Evolutionary conservation across 345 rosid genomes (phyloP), one percentile per base, ranked within the genome.

Genomic region (Anastatica hierochuntica): DNA sequence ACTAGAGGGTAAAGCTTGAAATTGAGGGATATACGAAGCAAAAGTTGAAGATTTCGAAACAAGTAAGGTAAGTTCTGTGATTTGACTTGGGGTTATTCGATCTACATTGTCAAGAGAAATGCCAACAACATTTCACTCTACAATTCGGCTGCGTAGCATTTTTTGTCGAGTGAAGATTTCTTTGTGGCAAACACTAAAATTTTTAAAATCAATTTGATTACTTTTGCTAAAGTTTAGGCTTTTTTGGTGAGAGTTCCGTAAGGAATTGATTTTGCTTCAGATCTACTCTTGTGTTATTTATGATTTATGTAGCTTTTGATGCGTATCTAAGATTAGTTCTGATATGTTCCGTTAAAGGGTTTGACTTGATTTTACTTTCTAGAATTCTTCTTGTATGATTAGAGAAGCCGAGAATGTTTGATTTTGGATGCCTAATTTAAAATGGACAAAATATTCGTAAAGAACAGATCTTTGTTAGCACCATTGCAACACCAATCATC

Each of bases 71-170:
- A 17, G 29, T 18, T 19, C 16, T 41, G 24, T 56, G 63, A 49
- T 56, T 53, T 43, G 51, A 56, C 56, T 64, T 55, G 1, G n/a
- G 36, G 29, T 56, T 39, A 14, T 55, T n/a, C 16, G 62, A 20
- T 39, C 49, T 48, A 30, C 56, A 55, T 63, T 55, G 43, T 39
- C 10, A 21, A 54, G 20, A 43, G 20, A 19, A 14, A 20, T 4
- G 40, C 14, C 48, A 33, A 43, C 21, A 23, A n/a, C 37, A 41
- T 23, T 40, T 36, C 10, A 42, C 45, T 34, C 6, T 46, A 30
- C n/a, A 24, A 16, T 34, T 40, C 2, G 9, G 57, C 34, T 62
- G 19, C 12, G 42, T 27, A n/a, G n/a, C 6, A 3, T 3, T 24
- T 24, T 24, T 24, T 24, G 27, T 4, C 27, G 27, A 24, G 6